Conservation (phyloP, 2,329 filamentous ascomycete species). For the Exophiala spinifera region DNA sequence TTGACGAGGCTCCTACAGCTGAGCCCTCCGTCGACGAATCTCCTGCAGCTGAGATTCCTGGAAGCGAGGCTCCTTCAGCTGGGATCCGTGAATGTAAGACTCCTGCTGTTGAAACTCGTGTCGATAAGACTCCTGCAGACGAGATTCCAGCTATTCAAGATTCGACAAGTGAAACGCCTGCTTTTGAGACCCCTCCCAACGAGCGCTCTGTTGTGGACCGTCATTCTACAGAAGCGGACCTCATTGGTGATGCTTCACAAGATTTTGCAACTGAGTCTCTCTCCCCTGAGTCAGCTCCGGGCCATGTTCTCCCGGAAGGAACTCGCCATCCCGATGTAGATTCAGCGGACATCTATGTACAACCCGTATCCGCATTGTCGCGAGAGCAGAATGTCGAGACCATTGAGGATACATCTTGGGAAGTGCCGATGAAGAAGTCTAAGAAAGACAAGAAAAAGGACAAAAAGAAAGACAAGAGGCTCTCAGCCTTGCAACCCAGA, state of each 20-base stretch:
- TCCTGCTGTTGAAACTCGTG: not conserved
- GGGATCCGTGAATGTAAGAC: not conserved
- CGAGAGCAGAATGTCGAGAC: not conserved
- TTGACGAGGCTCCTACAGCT: conserved; percentile 1
- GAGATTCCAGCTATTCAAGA: conserved; percentile 4
- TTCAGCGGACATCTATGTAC: not conserved
- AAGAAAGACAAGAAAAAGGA: conserved; percentile 28
- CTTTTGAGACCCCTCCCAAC: not conserved
- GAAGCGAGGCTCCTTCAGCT: not conserved
- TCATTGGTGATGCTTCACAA: no score
- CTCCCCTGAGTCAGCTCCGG: no score
- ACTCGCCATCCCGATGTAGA: no score
- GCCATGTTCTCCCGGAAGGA: no score
- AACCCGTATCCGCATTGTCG: not conserved
- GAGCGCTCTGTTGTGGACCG: no score
- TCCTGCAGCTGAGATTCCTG: no score
- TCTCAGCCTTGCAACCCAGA: conserved; percentile 15
- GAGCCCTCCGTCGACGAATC: no score
- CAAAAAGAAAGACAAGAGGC: conserved; percentile 7
- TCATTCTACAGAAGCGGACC: no score
- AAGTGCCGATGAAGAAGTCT: conserved; percentile 20
- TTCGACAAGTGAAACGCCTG: not conserved
- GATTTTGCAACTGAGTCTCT: no score
- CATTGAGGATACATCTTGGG: conserved; percentile 2
- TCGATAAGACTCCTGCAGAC: not conserved